These are phyloP conservation scores for Thermoascus crustaceus DNA, from an alignment of 2,329 filamentous ascomycete genomes.

Conservation along the genomic window DNA sequence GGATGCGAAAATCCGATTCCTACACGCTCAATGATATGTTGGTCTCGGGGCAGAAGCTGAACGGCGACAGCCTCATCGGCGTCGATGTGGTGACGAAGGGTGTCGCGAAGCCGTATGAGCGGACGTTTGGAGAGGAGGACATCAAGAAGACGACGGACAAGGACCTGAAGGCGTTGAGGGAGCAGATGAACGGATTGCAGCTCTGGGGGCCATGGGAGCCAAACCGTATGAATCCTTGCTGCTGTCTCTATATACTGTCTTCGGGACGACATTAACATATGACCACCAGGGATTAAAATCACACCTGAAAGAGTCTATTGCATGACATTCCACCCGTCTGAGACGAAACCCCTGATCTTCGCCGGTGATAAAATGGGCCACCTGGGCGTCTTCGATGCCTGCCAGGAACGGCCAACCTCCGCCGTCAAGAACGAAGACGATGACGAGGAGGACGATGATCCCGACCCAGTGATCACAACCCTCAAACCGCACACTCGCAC, in stretches of 20 bases:
- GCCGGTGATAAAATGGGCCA: constrained; percentile 91
- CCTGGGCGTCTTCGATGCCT: constrained; percentile 79
- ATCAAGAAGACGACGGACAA: constrained; percentile 71
- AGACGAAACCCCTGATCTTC: constrained; percentile 80
- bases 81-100: constrained; percentile 54
- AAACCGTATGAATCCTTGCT: constrained; percentile 49
- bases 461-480: constrained; percentile 73
- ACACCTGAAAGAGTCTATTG: constrained; percentile 81
- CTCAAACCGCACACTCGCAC: constrained; percentile 87
- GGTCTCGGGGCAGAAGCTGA: constrained; percentile 68
- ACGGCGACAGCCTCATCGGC: constrained; percentile 55
- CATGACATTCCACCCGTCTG: constrained; percentile 78
- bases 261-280: constrained; percentile 2
- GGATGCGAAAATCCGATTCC: constrained; percentile 56
- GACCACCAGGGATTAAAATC: constrained; percentile 68
- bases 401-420: constrained; percentile 39
- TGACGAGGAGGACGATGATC: constrained; percentile 54
- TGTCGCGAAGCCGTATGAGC: constrained; percentile 66
- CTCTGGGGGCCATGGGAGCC: constrained; percentile 80
- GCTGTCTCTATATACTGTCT: constrained; percentile 1
- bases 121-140: constrained; percentile 81
- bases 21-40: constrained; percentile 69
- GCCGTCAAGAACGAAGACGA: constrained; percentile 50
- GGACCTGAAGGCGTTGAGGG: constrained; percentile 61
- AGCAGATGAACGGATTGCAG: constrained; percentile 67